These are phyloP conservation scores for Globisporangium apiculatum DNA, from an alignment of 352 stramenopile species.

Conservation along the genomic window DNA sequence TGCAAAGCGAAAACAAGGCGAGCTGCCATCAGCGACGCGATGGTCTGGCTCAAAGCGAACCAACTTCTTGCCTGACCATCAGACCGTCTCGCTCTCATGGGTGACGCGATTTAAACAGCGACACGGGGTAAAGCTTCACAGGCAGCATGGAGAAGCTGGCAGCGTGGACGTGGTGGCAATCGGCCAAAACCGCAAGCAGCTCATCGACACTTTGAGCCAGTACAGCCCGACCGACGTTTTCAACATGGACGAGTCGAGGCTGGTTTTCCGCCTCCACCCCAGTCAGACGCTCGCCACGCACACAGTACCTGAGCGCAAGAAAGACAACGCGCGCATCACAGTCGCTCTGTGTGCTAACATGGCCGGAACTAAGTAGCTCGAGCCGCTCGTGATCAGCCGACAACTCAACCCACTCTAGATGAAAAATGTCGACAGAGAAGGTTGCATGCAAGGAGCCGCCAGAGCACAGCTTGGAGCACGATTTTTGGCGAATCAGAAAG, in stretches of 20 bases:
- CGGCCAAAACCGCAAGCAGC: no score
- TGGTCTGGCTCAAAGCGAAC: background rate
- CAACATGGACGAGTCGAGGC: background rate
- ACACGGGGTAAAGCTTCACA: background rate
- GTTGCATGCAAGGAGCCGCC: background rate
- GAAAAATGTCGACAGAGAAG: no score
- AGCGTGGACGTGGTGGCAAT: background rate
- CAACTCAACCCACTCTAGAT: background rate
- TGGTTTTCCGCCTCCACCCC: background rate
- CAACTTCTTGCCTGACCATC: background rate
- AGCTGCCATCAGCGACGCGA: background rate
- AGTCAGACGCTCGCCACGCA: background rate
- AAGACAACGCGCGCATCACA: background rate
- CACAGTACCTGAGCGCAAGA: background rate
- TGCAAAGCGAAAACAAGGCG: background rate
- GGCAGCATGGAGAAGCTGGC: background rate
- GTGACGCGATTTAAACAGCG: background rate
- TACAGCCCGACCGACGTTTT: background rate
- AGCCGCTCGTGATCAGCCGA: background rate
- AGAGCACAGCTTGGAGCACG: slow-evolving; percentile 1
- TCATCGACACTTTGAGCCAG: background rate
- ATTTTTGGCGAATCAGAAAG: slow-evolving; percentile 13
- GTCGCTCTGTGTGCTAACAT: background rate
- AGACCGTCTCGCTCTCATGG: background rate
- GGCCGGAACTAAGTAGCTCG: background rate